A percentile compares a stretch with the other conserved stretches of the same genome.
These are phyloP conservation scores for Nicotiana rustica DNA, from an alignment of 305 asterid species.

Conservation along the genomic window DNA sequence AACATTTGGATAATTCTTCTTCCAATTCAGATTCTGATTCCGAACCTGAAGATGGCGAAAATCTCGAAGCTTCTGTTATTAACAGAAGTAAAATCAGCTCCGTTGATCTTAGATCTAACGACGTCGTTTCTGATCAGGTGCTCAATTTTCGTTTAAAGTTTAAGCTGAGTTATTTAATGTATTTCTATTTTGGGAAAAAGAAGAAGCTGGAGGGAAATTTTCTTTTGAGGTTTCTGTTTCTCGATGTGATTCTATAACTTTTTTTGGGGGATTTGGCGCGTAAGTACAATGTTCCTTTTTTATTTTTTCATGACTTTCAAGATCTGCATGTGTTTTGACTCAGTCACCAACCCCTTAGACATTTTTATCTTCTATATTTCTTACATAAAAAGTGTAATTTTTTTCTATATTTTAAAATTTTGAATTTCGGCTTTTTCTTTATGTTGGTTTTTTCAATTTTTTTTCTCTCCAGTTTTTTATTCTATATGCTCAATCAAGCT, in stretches of 20 bases:
- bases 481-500: not conserved
- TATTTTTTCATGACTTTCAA: constrained; percentile 44
- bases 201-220: constrained; percentile 29
- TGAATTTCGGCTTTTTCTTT: constrained; percentile 32
- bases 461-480: no score
- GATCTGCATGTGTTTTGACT: constrained; percentile 70
- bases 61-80: constrained; percentile 46
- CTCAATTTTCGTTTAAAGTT: no score
- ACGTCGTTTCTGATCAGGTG: constrained; percentile 56
- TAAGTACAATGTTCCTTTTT: constrained; percentile 43
- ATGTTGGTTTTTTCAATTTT: not conserved
- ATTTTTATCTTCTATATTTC: constrained; percentile 36
- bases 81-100: constrained; percentile 60
- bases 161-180: constrained; percentile 11
- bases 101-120: constrained; percentile 67
- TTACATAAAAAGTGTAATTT: constrained; percentile 35
- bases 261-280: constrained; percentile 58
- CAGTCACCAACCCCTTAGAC: constrained; percentile 45
- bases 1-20: constrained; percentile 47
- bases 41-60: constrained; percentile 55
- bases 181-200: constrained; percentile 56
- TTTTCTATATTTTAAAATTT: constrained; percentile 40
- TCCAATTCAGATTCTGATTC: constrained; percentile 44
- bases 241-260: no score
- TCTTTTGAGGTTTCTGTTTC: no score